Percentiles rank a stretch among this genome's conserved stretches.
Conservation (phyloP, 441 rosid genomes). For the Flueggea neowawraea region DNA sequence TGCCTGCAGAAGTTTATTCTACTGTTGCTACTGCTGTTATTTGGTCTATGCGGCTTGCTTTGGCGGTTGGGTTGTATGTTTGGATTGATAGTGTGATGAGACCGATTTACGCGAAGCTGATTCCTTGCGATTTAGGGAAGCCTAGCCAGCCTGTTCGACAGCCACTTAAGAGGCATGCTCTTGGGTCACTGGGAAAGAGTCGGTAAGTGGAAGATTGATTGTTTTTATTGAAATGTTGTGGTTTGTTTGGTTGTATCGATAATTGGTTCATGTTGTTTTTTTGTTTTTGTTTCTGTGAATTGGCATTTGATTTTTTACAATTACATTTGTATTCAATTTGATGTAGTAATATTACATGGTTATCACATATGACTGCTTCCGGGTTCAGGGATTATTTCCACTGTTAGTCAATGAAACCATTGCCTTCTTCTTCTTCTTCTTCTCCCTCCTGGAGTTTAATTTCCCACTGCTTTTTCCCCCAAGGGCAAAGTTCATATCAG, state of each 20-base stretch:
- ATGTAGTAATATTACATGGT: no score
- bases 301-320: no score
- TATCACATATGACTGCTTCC: no score
- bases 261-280: no score
- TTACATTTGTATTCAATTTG: no score
- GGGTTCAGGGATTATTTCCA: no score
- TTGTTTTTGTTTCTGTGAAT: no score
- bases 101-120: slow-evolving; percentile 88
- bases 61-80: slow-evolving; percentile 63
- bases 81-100: slow-evolving; percentile 83
- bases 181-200: slow-evolving; percentile 94
- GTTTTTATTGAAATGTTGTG: not conserved
- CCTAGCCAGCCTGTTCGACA: slow-evolving; percentile 45
- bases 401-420: no score
- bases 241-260: no score
- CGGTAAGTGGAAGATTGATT: slow-evolving; percentile 50
- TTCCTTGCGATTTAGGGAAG: slow-evolving; percentile 94
- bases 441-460: slow-evolving; percentile 12
- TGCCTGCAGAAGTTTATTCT: slow-evolving; percentile 80
- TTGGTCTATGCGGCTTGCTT: slow-evolving; percentile 94
- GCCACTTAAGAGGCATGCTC: slow-evolving; percentile 76
- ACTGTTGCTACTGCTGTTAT: slow-evolving; percentile 83
- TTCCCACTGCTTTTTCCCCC: slow-evolving; percentile 15
- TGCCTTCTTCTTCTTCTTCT: no score
- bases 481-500: slow-evolving; percentile 95